Evolutionary conservation across 2,329 filamentous ascomycete species (phyloP), one percentile per base, ranked within the genome.

Genomic region (Venturia asperata): DNA sequence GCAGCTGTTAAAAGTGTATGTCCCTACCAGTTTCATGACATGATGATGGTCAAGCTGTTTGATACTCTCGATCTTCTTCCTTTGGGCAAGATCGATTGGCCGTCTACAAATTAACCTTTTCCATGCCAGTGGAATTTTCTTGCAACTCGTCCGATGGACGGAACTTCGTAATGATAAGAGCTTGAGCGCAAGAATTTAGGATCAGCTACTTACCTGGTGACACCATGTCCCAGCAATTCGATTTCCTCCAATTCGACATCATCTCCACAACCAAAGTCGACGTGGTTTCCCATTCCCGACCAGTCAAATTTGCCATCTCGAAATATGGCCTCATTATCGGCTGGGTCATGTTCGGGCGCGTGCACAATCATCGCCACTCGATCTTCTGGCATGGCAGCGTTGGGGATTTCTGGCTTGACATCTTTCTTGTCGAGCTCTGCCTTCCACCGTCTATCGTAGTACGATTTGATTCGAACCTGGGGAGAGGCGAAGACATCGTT

Each of bases 81-180:
- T 45, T 4, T 62, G 42, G 13, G 24, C 39, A 61, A 39, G 19
- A n/a, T 13, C 30, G 34, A 43, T 60, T 34, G 43, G 43, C 39
- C 11, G 21, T 24, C 41, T 37, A 41, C 41, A 47, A 49, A 15
- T 4, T 2, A 62, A 30, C 19, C n/a, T 62, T 24, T 62, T 62
- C 61, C 68, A 69, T 19, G 69, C 70, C 10, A 58, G 7, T n/a
- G 52, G 52, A 13, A 39, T 21, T 58, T 39, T 39, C 52, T 58
- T 58, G 52, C 52, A 58, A 37, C 17, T 39, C 9, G 17, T 58
- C 30, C 52, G 52, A 58, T 58, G 37, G 19, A 58, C 27, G 19
- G 52, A 37, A 37, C 52, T 58, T 58, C 15, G 11, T 11, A 21
- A 37, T 17, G 17, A 27, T 58, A 5, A 58, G 52, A 34, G 27